Evolutionary conservation across 2,329 filamentous ascomycete species (phyloP).

Genomic region (Venturia asperata): DNA sequence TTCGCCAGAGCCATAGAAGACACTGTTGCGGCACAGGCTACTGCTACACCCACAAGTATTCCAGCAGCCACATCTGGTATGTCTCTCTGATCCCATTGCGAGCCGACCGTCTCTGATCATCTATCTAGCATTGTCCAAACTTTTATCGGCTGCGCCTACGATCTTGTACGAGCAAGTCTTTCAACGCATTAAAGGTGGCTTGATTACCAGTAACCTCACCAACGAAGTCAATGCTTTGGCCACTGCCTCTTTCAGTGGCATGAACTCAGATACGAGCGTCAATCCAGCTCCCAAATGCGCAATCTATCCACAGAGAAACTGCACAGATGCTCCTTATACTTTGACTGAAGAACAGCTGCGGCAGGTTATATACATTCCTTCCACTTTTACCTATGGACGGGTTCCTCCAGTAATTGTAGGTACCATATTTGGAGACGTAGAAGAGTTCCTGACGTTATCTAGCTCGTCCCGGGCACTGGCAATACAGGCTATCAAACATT

Average conservation of each 20-base stretch:
- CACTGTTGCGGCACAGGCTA: slow-evolving; percentile 8
- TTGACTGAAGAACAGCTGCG: slow-evolving; percentile 42
- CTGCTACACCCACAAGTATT: slow-evolving; percentile 10
- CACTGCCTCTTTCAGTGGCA: neutral
- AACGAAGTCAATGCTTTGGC: slow-evolving; percentile 8
- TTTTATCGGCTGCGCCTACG: neutral
- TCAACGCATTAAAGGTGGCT: neutral
- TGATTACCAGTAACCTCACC: neutral
- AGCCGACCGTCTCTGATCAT: neutral
- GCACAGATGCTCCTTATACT: slow-evolving; percentile 43
- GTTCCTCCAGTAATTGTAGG: slow-evolving; percentile 40
- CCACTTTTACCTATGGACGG: slow-evolving; percentile 41
- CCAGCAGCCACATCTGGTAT: slow-evolving; percentile 5
- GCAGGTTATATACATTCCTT: slow-evolving; percentile 47
- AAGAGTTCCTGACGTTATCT: neutral
- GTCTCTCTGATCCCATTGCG: neutral
- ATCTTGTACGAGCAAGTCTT: slow-evolving; percentile 11
- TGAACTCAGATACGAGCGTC: slow-evolving; percentile 14
- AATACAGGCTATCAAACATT: slow-evolving; percentile 42
- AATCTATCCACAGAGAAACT: slow-evolving; percentile 29
- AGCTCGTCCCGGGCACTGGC: slow-evolving; percentile 48
- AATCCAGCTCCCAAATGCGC: slow-evolving; percentile 4
- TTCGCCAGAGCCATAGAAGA: slow-evolving; percentile 6
- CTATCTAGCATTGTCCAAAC: neutral
- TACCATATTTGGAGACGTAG: neutral